phyloP scores from a whole-genome alignment of 2,329 filamentous ascomycete genomes.

The Colletotrichum gigasporum region DNA sequence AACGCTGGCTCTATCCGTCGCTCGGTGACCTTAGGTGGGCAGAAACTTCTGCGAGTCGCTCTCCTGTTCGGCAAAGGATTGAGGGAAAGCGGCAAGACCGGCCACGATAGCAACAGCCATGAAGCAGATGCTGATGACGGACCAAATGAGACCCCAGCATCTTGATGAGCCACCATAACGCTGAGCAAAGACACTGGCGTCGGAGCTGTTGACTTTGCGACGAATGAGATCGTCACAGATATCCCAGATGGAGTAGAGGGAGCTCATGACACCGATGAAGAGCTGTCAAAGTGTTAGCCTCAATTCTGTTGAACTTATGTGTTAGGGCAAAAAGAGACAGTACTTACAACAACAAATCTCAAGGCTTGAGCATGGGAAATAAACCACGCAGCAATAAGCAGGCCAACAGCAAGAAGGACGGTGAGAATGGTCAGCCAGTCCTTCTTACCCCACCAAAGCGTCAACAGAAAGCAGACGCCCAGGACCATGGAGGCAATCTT shows the following conservation, averaged over 20 bases:
- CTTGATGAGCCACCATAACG: conserved; percentile 81
- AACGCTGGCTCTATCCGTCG: too few relatives aligned
- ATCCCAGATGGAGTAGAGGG: conserved; percentile 84
- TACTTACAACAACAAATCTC: conserved; percentile 72
- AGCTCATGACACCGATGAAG: conserved; percentile 86
- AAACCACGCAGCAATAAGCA: conserved; percentile 82
- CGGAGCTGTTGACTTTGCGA: conserved; percentile 81
- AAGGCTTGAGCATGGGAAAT: conserved; percentile 79
- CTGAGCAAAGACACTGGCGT: conserved; percentile 82
- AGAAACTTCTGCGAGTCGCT: conserved; percentile 75
- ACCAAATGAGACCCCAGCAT: conserved; percentile 86
- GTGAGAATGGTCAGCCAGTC: conserved; percentile 83
- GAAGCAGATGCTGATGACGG: conserved; percentile 74
- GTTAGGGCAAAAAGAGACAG: not conserved
- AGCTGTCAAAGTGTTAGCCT: conserved; percentile 51
- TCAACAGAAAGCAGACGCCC: conserved; percentile 79
- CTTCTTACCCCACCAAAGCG: conserved; percentile 81
- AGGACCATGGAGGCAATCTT: conserved; percentile 81
- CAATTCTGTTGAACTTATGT: too few relatives aligned
- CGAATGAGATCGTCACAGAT: conserved; percentile 86
- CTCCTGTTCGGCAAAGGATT: conserved; percentile 75
- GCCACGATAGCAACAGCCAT: conserved; percentile 80
- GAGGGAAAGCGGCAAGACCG: conserved; percentile 78
- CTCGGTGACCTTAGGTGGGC: conserved; percentile 56
- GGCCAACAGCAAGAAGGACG: conserved; percentile 73